These are phyloP conservation scores for Cyberlindnera amylophila DNA, from an alignment of 805 yeast genomes.

Conservation along the genomic window DNA sequence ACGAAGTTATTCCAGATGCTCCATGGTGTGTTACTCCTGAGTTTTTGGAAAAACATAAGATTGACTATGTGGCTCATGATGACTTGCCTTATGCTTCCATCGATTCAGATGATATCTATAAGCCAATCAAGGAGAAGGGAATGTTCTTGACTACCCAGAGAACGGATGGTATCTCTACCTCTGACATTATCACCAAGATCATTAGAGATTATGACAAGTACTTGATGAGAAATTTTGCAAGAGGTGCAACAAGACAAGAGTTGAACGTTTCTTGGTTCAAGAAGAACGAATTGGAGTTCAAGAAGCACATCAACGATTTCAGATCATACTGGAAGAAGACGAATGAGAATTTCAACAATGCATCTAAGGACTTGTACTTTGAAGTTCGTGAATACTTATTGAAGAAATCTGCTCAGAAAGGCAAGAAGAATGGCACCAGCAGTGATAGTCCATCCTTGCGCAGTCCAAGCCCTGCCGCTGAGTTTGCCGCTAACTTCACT, in stretches of 20 bases:
- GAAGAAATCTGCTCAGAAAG: conserved; percentile 34
- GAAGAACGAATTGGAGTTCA: conserved; percentile 92
- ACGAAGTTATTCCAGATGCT: conserved; percentile 89
- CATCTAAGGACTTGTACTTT: conserved; percentile 77
- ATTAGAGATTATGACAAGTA: conserved; percentile 96
- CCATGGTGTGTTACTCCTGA: conserved; percentile 94
- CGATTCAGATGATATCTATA: conserved; percentile 89
- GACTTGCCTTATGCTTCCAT: conserved; percentile 90
- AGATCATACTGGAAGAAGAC: conserved; percentile 80
- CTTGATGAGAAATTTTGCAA: conserved; percentile 92
- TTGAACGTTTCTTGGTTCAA: conserved; percentile 96
- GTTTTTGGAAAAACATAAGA: conserved; percentile 71
- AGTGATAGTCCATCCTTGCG: neutral
- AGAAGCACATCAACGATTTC: conserved; percentile 85
- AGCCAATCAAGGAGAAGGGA: conserved; percentile 86
- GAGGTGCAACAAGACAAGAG: conserved; percentile 96
- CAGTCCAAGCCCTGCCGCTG: conserved; percentile 16
- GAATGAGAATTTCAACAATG: conserved; percentile 61
- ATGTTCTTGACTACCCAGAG: conserved; percentile 92
- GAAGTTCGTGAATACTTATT: conserved; percentile 76
- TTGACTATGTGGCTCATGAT: conserved; percentile 97
- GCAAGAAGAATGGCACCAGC: conserved; percentile 16
- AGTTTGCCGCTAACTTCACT: conserved; percentile 54
- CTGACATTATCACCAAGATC: conserved; percentile 92
- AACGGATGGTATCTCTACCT: conserved; percentile 93